Conservation (phyloP, 768 basidiomycete species). For the Collybia sordida region DNA sequence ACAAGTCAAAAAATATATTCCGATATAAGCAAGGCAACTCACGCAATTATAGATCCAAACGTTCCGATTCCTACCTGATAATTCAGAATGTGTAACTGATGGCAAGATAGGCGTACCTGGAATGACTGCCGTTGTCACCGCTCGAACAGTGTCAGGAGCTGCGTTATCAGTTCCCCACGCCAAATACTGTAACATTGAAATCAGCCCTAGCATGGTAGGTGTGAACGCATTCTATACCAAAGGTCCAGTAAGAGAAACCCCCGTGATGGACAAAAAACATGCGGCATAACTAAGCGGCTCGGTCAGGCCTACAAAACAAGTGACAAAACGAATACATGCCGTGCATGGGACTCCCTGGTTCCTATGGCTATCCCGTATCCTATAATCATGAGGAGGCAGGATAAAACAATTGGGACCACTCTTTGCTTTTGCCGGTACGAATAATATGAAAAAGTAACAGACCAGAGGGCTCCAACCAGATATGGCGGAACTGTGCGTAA, state of each 20-base stretch:
- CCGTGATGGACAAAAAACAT: constrained; percentile 42
- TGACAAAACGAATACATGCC: constrained; percentile 2
- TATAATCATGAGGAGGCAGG: constrained; percentile 34
- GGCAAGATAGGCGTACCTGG: constrained; percentile 28
- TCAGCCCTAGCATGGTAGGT: not conserved
- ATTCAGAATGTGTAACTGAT: not conserved
- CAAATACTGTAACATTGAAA: constrained; percentile 24
- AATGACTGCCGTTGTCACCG: constrained; percentile 43
- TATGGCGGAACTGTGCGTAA: constrained; percentile 51
- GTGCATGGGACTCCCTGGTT: constrained; percentile 39
- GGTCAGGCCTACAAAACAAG: constrained; percentile 1
- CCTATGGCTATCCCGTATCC: constrained; percentile 44
- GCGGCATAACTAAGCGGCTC: constrained; percentile 37
- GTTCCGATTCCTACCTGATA: constrained; percentile 42
- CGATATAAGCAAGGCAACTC: constrained; percentile 11
- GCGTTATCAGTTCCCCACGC: constrained; percentile 53
- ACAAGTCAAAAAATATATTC: not conserved
- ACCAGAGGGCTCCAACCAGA: constrained; percentile 39
- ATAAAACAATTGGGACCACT: constrained; percentile 32
- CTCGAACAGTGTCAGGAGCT: constrained; percentile 47
- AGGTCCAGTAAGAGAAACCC: constrained; percentile 38
- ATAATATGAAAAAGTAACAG: constrained; percentile 30
- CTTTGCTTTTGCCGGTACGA: constrained; percentile 37
- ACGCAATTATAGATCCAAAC: constrained; percentile 47
- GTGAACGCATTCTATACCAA: constrained; percentile 11